Percentiles rank a stretch among this genome's conserved stretches.
Conservation (phyloP, 192 early-diverging fungal genomes). For the Gryganskiella cystojenkinii region DNA sequence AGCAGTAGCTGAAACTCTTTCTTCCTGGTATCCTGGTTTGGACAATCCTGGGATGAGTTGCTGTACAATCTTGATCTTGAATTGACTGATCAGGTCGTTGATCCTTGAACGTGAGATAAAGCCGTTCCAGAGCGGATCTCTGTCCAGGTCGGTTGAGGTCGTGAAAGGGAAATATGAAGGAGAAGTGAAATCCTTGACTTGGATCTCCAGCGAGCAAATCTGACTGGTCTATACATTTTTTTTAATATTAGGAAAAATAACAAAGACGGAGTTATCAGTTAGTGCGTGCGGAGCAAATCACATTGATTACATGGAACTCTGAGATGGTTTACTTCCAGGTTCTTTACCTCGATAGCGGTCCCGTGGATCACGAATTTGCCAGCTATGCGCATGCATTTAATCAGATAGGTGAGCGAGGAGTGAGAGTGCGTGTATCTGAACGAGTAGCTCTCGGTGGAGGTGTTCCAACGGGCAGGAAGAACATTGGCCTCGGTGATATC, state of each 20-base stretch:
- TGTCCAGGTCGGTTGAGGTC: slow-evolving; percentile 11
- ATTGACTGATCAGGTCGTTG: slow-evolving; percentile 68
- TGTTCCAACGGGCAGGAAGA: slow-evolving; percentile 70
- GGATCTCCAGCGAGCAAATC: slow-evolving; percentile 59
- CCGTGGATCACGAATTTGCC: slow-evolving; percentile 73
- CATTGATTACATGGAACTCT: too few species aligned
- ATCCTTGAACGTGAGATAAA: slow-evolving; percentile 68
- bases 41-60: slow-evolving; percentile 72
- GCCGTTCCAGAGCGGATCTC: slow-evolving; percentile 61
- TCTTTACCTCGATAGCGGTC: slow-evolving; percentile 69
- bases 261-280: background rate
- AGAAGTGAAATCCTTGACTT: slow-evolving; percentile 61
- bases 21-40: slow-evolving; percentile 79
- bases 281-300: background rate
- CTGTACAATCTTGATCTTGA: slow-evolving; percentile 74
- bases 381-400: slow-evolving; percentile 74
- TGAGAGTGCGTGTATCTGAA: slow-evolving; percentile 75
- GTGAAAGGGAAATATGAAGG: slow-evolving; percentile 62
- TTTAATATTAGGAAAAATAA: slow-evolving; percentile 4
- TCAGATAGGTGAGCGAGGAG: slow-evolving; percentile 72
- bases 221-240: slow-evolving; percentile 61
- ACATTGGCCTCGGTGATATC: slow-evolving; percentile 34
- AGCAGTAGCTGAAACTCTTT: slow-evolving; percentile 5
- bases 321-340: too few species aligned
- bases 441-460: slow-evolving; percentile 64